Evolutionary conservation across 805 yeast genomes (phyloP), one percentile per base, ranked within the genome.

Genomic region (Zygosaccharomyces siamensis): DNA sequence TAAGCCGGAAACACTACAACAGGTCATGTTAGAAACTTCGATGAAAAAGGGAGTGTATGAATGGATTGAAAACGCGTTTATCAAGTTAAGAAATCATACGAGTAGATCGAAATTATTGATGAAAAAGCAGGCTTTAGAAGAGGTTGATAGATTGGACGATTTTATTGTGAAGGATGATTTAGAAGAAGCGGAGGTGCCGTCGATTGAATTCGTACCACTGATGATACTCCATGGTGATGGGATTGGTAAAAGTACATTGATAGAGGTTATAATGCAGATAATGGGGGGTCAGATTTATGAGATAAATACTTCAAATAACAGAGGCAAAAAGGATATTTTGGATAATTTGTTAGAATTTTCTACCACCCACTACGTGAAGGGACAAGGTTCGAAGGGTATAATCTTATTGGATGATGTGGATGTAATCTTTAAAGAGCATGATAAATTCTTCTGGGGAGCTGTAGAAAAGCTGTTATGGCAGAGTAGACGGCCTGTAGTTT

Each of bases 371-470:
- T 70, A 85, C 41, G 90, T 92, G 1, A 87, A 84, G 54, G 71
- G 71, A 43, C 59, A 59, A 36, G 56, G 56, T 11, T 55, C 63
- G n/a, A 75, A 79, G 50, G 89, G 92, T 6, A 70, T 89, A 5
- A 82, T 93, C 3, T 66, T 93, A 30, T 73, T 92, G 49, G 96
- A 90, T 57, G 97, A 92, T 58, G 90, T 86, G 36, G 96, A 92
- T 62, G 72, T 87, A 8, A 63, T 90, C 16, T 88, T 84, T 58
- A 88, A 80, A 46, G 80, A 76, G 36, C 80, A 78, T 28, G 98
- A 93, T 58, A 79, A 77, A 48, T 80, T 81, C 1, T 90, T 92
- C 61, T 93, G 97, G 97, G 60, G 73, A 0, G 80, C 84, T 2
- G 73, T 89, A 2, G 78, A 76, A 40, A 83, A 79, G 43, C 72